Evolutionary conservation across 768 basidiomycete genomes (phyloP).

Genomic region (Amanita muscaria): DNA sequence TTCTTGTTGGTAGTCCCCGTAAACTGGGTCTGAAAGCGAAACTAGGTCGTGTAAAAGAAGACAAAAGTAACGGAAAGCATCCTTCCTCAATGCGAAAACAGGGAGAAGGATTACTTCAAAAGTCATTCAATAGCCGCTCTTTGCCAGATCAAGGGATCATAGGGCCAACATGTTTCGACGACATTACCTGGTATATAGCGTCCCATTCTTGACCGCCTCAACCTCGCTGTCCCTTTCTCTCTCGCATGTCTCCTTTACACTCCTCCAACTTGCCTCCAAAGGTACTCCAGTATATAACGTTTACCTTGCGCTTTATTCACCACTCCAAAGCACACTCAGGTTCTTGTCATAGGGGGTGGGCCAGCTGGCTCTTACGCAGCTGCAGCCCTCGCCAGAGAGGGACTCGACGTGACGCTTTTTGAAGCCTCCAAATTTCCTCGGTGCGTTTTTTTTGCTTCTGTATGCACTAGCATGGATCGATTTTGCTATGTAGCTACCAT

Average conservation of each 20-base stretch:
- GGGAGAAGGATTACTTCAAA: constrained; percentile 1
- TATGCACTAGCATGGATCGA: background rate
- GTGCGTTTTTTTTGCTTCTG: constrained; percentile 14
- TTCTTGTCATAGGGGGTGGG: constrained; percentile 44
- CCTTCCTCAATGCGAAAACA: constrained; percentile 3
- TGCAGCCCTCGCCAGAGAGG: constrained; percentile 46
- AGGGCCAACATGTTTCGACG: constrained; percentile 7
- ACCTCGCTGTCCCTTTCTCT: constrained; percentile 10
- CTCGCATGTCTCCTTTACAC: constrained; percentile 16
- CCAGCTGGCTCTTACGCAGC: constrained; percentile 53
- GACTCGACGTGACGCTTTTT: constrained; percentile 42
- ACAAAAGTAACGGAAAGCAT: constrained; percentile 1
- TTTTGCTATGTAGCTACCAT: constrained; percentile 33
- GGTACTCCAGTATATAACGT: constrained; percentile 11
- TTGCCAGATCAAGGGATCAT: constrained; percentile 8
- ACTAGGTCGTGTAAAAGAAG: constrained; percentile 5
- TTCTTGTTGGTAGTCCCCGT: constrained; percentile 1
- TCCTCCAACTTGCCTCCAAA: constrained; percentile 23
- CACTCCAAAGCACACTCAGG: constrained; percentile 28
- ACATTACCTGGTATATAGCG: constrained; percentile 9
- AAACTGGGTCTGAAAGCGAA: constrained; percentile 7
- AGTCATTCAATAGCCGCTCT: constrained; percentile 7
- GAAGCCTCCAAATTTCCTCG: constrained; percentile 50
- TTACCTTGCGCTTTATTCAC: constrained; percentile 4
- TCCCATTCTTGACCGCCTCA: constrained; percentile 9